Percentiles rank a stretch among this genome's conserved stretches.
These are phyloP conservation scores for Pestalotiopsis sp. DNA, from an alignment of 2,329 filamentous ascomycete genomes.

Conservation along the genomic window DNA sequence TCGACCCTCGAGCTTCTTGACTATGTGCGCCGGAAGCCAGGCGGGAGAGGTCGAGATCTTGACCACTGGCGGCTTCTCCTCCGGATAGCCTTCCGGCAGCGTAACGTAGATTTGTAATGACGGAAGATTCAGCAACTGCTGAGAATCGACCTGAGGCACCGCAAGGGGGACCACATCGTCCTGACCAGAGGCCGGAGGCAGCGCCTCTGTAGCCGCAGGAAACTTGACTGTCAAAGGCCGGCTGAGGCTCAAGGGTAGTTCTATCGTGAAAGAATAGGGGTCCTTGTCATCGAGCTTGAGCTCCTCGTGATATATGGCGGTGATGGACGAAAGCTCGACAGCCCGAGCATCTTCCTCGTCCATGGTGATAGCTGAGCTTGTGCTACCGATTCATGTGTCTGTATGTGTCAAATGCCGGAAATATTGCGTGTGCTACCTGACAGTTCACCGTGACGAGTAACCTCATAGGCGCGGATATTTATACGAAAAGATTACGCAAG, in stretches of 20 bases:
- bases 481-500: background rate
- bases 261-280: constrained; percentile 54
- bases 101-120: constrained; percentile 55
- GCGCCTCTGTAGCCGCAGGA: constrained; percentile 46
- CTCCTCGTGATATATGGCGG: constrained; percentile 67
- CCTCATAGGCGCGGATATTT: background rate
- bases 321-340: constrained; percentile 62
- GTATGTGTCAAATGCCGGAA: background rate
- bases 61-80: constrained; percentile 51
- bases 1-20: constrained; percentile 54
- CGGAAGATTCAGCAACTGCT: constrained; percentile 60
- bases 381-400: constrained; percentile 21
- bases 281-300: constrained; percentile 49
- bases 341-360: constrained; percentile 52
- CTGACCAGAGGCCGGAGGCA: constrained; percentile 21
- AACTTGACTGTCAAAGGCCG: constrained; percentile 60
- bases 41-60: constrained; percentile 54
- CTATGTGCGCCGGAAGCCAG: constrained; percentile 56
- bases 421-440: background rate
- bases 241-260: constrained; percentile 58
- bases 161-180: constrained; percentile 15
- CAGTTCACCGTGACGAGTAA: background rate
- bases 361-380: constrained; percentile 33
- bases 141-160: constrained; percentile 38
- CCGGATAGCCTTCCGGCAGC: constrained; percentile 62